Conservation (phyloP, 257 asterid genomes). For the Cruciata laevipes region DNA sequence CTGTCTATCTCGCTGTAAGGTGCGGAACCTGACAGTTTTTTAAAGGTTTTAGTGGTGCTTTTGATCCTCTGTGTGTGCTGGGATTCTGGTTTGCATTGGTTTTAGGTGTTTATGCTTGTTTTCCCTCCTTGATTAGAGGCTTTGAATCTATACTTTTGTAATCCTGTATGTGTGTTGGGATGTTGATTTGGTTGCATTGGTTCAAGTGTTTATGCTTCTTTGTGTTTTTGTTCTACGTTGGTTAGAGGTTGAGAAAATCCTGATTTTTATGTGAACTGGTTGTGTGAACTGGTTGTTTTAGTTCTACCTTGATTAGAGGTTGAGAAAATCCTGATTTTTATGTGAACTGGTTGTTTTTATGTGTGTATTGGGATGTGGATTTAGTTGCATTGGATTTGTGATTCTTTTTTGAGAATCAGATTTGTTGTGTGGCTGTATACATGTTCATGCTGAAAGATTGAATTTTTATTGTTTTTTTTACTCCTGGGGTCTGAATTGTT, state of each 20-base stretch:
- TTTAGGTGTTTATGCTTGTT: not conserved
- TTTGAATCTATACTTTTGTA: not conserved
- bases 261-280: not conserved
- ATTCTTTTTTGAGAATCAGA: no score
- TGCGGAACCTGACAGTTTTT: no score
- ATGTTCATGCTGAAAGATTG: no score
- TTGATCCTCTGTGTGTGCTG: not conserved
- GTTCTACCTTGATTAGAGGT: no score
- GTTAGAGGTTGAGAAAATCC: not conserved
- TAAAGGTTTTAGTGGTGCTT: not conserved
- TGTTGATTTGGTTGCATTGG: not conserved
- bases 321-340: no score
- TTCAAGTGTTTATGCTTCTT: not conserved
- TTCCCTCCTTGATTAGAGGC: not conserved
- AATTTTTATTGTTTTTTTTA: no score
- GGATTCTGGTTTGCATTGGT: not conserved
- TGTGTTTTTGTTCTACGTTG: not conserved
- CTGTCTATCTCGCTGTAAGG: not conserved
- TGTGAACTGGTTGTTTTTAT: no score
- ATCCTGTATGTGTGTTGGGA: not conserved
- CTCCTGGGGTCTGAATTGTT: no score
- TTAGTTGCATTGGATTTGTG: not conserved
- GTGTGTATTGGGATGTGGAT: not conserved
- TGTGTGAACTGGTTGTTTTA: not conserved
- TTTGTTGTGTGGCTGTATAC: no score